A percentile compares a stretch with the other conserved stretches of the same genome.
These are phyloP conservation scores for Trametes elegans DNA, from an alignment of 768 basidiomycete genomes.

Conservation along the genomic window DNA sequence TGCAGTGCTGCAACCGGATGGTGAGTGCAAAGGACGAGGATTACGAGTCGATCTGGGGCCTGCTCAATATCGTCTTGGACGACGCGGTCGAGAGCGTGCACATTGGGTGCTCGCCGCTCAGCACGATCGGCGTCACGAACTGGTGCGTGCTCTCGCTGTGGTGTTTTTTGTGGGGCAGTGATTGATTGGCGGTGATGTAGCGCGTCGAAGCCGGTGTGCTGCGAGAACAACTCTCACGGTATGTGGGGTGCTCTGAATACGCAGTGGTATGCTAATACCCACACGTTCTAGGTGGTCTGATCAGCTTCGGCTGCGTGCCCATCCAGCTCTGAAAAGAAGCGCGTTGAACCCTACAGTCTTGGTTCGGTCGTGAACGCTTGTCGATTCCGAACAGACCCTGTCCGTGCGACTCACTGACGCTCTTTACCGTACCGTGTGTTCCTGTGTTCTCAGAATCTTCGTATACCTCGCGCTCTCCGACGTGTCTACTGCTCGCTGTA, in stretches of 20 bases:
- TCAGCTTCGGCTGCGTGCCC: constrained; percentile 10
- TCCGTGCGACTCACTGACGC: too few species aligned
- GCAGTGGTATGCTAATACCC: neutral
- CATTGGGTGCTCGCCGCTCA: too few species aligned
- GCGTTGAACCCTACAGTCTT: neutral
- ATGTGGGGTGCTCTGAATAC: neutral
- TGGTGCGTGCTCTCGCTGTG: too few species aligned
- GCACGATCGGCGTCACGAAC: neutral
- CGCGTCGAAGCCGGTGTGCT: constrained; percentile 10
- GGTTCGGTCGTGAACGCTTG: neutral
- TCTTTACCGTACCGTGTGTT: too few species aligned
- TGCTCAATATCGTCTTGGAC: constrained; percentile 10
- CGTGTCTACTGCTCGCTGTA: too few species aligned
- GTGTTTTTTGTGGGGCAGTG: too few species aligned
- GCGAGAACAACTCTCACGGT: constrained; percentile 10
- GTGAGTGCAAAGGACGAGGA: too few species aligned
- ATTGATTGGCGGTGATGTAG: neutral
- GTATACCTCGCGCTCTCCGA: too few species aligned
- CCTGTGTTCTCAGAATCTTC: too few species aligned
- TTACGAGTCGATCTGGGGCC: neutral
- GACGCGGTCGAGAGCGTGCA: constrained; percentile 5
- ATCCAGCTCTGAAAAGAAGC: neutral
- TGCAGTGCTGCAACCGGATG: constrained; percentile 13
- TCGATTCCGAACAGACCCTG: too few species aligned
- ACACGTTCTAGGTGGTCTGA: neutral